phyloP scores from a whole-genome alignment of 2,329 filamentous ascomycete genomes.

The Nigrograna mackinnonii region DNA sequence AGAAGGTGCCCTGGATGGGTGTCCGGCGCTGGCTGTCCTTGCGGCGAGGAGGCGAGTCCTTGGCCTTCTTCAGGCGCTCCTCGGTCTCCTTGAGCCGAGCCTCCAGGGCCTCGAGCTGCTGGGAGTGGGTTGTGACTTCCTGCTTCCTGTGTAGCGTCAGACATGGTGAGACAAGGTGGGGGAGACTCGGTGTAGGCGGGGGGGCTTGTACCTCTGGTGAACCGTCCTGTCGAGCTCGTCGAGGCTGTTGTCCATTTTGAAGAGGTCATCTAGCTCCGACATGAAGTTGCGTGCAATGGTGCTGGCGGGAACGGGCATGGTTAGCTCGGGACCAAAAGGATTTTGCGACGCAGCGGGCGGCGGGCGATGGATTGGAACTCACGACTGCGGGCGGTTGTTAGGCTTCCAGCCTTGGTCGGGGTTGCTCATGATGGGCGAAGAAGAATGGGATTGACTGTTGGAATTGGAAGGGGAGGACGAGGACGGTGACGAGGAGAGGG shows the following conservation, averaged over 20 bases:
- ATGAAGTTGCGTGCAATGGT: conserved; percentile 89
- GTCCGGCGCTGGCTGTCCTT: conserved; percentile 32
- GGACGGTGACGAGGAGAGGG: background rate
- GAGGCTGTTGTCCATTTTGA: conserved; percentile 80
- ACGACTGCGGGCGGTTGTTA: conserved; percentile 83
- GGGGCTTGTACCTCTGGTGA: conserved; percentile 74
- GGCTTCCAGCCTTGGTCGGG: conserved; percentile 82
- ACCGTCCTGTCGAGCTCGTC: conserved; percentile 75
- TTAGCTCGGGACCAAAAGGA: conserved; percentile 9
- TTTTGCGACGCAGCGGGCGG: background rate
- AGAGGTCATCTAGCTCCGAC: conserved; percentile 82
- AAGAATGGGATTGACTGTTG: too few species aligned
- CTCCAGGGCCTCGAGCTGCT: conserved; percentile 86
- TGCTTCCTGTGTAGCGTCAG: conserved; percentile 67
- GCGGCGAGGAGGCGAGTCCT: conserved; percentile 30
- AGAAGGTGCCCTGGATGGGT: conserved; percentile 23
- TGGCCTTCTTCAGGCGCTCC: conserved; percentile 62
- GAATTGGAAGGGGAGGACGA: conserved; percentile 3
- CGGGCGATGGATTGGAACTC: conserved; percentile 45
- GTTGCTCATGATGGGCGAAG: conserved; percentile 32
- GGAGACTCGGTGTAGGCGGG: background rate
- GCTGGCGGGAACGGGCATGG: conserved; percentile 54
- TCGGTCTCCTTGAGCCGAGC: conserved; percentile 84
- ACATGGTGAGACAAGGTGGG: conserved; percentile 1
- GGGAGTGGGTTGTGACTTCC: conserved; percentile 71